Conservation (phyloP, 345 rosid species). For the Citrus australasica region DNA sequence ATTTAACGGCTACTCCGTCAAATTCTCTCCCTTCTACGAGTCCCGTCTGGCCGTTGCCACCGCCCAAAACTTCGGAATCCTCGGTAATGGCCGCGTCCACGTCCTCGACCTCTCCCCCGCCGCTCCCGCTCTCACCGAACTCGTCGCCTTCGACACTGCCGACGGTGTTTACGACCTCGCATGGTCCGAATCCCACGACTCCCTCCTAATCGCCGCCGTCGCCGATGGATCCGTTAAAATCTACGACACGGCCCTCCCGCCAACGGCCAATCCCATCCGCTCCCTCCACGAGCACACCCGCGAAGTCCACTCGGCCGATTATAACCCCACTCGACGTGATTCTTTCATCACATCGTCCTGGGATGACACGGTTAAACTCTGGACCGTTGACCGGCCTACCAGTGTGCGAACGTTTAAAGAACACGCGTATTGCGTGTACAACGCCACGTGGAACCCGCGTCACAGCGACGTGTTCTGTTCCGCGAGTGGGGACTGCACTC, state of each 20-base stretch:
- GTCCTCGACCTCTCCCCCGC: slow-evolving; percentile 70
- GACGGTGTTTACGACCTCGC: slow-evolving; percentile 85
- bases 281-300: slow-evolving; percentile 90
- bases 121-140: slow-evolving; percentile 49
- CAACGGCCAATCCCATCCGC: slow-evolving; percentile 66
- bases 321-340: slow-evolving; percentile 91
- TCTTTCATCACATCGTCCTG: slow-evolving; percentile 84
- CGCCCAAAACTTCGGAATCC: slow-evolving; percentile 89
- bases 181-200: slow-evolving; percentile 97
- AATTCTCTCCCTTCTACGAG: slow-evolving; percentile 88
- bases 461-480: slow-evolving; percentile 92
- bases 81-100: slow-evolving; percentile 91
- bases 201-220: slow-evolving; percentile 69
- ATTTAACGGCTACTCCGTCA: slow-evolving; percentile 86
- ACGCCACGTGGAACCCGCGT: slow-evolving; percentile 80
- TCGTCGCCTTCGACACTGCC: slow-evolving; percentile 68
- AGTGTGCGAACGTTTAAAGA: slow-evolving; percentile 85
- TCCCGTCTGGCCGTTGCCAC: slow-evolving; percentile 87
- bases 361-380: slow-evolving; percentile 90
- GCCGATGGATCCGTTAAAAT: slow-evolving; percentile 91
- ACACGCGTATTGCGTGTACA: slow-evolving; percentile 85
- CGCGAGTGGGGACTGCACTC: slow-evolving; percentile 85
- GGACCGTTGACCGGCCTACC: slow-evolving; percentile 86
- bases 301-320: slow-evolving; percentile 78
- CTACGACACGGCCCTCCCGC: slow-evolving; percentile 75